Base-by-base conservation (phyloP, 768 basidiomycete species). In the Kwoniella dendrophila region DNA sequence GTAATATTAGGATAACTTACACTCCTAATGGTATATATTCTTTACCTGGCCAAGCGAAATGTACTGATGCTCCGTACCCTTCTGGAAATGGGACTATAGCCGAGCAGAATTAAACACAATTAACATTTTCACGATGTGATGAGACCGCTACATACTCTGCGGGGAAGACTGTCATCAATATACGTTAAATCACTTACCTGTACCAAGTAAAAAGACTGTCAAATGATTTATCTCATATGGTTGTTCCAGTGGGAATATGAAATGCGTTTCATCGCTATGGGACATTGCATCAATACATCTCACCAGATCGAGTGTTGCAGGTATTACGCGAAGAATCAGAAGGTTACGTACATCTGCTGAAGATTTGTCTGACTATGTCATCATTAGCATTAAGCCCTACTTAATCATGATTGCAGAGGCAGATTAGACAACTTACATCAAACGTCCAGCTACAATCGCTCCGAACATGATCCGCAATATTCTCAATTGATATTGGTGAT, bases 181-280 rank as follows among this genome's bases (percentile, higher is more conserved):
- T n/a, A n/a, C n/a, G n/a, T n/a, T n/a, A 24, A 26, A 12, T 14
- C 1, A 71, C 74, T 64, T 48, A 77, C 77, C 57, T 0, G 72
- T 76, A 4, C 77, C 77, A 1, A 76, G 65, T 4, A 78, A 65
- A 47, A 78, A 78, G 18, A 78, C 74, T 0, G 77, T 78, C 22
- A 78, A 51, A 55, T 78, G 77, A 48, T 78, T 78, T 41, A 78
- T 72, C 44, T 77, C 72, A 48, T 72, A 69, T 30, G 75, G 74
- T 32, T 74, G 68, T 59, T 78, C 77, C 2, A 78, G 62, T 16
- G 70, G 66, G 61, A 78, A 78, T 3, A 78, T 70, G 48, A 75
- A 78, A 62, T 75, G 74, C 44, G 77, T 78, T 6, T 77, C 77
- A 61, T 75, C 74, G 38, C 73, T 75, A 36, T n/a, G 22, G 32